Evolutionary conservation across 805 yeast genomes (phyloP), one percentile per base, ranked within the genome.

Genomic region (Torulaspora delbrueckii): DNA sequence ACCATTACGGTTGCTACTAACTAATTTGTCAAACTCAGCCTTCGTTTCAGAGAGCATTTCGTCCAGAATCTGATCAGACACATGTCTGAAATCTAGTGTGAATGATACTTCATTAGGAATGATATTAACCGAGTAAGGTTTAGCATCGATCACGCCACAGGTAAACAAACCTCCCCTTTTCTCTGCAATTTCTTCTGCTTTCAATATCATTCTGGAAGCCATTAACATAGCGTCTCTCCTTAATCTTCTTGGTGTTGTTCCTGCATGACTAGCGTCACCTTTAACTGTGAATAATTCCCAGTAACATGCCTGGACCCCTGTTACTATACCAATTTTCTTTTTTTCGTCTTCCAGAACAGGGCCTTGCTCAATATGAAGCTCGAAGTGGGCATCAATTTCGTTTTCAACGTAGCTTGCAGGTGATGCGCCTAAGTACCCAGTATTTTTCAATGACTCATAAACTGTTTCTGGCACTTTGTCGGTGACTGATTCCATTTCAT

Each of bases 281-380:
- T 57, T 66, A 16, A 83, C 74, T 14, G 64, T 70, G 23, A 79
- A 70, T 37, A 73, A 76, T 43, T 71, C 68, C 90, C 90, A 83
- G 38, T 71, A 64, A 54, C 78, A 79, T 1, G 83, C 84, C 60
- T 83, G 89, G 25, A 75, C 85, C 25, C 84, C 85, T 9, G 69
- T 70, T 7, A 83, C 88, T 38, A 82, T 68, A 26, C 90, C 90
- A 45, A 83, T 76, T 46, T 73, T 73, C 55, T 77, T 76, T 3
- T 72, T 56, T 28, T 72, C 73, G 19, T 72, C 71, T 58, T 83
- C 87, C 40, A 83, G 69, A 34, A 81, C 71, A 9, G 89, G 89
- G 5, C 90, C 90, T 63, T 83, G 90, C 57, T 83, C 89, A 50
- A 83, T 83, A 58, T 83, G 90, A 43, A 83, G 69, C 60, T 83